Evolutionary conservation across 495 filamentous ascomycete genomes (phyloP), one percentile per base, ranked within the genome.

Genomic region (Aspergillus saccharolyticus): DNA sequence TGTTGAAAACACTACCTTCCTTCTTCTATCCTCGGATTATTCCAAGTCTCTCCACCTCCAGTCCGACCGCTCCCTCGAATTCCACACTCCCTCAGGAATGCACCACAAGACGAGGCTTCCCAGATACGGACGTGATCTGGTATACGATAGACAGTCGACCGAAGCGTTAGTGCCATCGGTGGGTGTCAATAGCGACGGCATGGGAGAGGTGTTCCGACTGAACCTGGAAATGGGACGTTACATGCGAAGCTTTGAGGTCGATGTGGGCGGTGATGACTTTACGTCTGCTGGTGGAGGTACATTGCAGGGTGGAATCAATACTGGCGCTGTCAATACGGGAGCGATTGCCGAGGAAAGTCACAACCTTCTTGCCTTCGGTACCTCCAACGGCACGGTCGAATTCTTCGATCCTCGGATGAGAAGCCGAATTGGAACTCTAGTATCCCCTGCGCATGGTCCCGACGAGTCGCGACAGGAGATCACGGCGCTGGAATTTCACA

Each of bases 31-130:
- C 4, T 84, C 84, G 55, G 95, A 97, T 70, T 97, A 97, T 67
- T 86, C 91, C 8, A 98, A 98, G 70, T 96, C 90, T 33, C 69
- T 97, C 17, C 95, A 99, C 67, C 77, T 99, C 25, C 95, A 99
- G 67, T 86, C 83, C 55, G 92, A 99, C 69, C 85, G 95, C 52
- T 89, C 84, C 43, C 82, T 99, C 43, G 90, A 97, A 70, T 95
- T 99, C 63, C 95, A 99, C 66, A 97, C 92, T 0, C 89, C 90
- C 5, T 80, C 81, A 60, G 95, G 92, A 60, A 89, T 89, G 56
- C 91, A 97, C 66, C 90, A 97, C 70, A 83, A 84, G 19, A 88
- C 89, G 33, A 83, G 94, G 18, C 82, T 97, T 25, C 95, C 95
- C 17, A 78, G 95, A 54, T 99, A 97, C 68, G 95, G 93, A 19